Base-by-base conservation (phyloP, 2,329 filamentous ascomycete genomes). In the Fusarium caatingaense region DNA sequence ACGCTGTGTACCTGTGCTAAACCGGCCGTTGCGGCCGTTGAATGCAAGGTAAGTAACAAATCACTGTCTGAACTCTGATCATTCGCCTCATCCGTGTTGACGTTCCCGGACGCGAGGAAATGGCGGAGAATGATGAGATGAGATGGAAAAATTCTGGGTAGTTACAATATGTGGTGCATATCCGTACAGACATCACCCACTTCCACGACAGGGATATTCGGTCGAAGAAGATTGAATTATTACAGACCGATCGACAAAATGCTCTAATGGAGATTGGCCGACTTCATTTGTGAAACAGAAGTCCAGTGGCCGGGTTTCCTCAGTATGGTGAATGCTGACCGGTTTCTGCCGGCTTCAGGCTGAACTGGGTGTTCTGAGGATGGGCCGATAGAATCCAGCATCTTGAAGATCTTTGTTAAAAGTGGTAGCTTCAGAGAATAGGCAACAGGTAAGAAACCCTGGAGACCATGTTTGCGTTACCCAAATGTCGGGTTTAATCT, bases 251-350 rank as follows among this genome's bases (percentile, higher is more conserved):
- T 60, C 46, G 32, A 42, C 28, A n/a, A 47, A 32, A 44, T 57
- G 25, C 54, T 41, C 34, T 40, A 50, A 48, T 54, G 21, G 48
- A 56, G 40, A 50, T 47, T 63, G 51, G 42, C 67, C 28, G 51
- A 51, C 40, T 70, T 49, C 51, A 28, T 68, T 47, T 63, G 37
- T 50, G 63, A 70, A 71, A 64, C 47, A 20, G 53, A 50, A 44
- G 28, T 20, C 20, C 28, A 15, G 16, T 15, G 47, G 15, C n/a
- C 32, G 18, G 28, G 8, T n/a, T 46, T 32, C 40, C 23, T 23
- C n/a, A 37, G 25, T 47, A 54, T 68, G 64, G 56, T 62, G 50
- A 21, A 37, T 20, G 54, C 54, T 54, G 53, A 68, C 40, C n/a
- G 54, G 27, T 46, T 37, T 48, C 23, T 41, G 20, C 40, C 9